These are phyloP conservation scores for Aeschynomene evenia DNA, from an alignment of 306 rosid species.

Conservation along the genomic window DNA sequence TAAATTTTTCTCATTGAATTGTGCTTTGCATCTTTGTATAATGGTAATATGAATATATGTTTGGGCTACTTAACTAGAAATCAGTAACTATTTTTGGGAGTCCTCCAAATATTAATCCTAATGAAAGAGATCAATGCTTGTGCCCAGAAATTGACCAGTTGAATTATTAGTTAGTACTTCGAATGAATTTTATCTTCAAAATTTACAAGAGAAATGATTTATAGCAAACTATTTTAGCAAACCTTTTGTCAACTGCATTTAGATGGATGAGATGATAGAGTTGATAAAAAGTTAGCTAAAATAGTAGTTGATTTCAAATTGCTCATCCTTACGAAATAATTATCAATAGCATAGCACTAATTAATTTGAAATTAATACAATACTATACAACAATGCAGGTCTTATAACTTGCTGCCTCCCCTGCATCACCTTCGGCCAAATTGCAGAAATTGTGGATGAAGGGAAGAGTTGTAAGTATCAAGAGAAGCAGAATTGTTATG, in stretches of 20 bases:
- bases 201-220: not conserved
- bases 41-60: not conserved
- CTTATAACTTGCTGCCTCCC: conserved; percentile 44
- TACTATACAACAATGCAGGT: no score
- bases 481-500: not conserved
- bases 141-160: not conserved
- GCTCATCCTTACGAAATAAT: no score
- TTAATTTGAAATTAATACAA: not conserved
- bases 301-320: no score
- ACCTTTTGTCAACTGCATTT: no score
- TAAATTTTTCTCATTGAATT: not conserved
- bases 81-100: not conserved
- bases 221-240: no score
- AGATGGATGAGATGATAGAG: no score
- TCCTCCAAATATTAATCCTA: not conserved
- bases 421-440: conserved; percentile 47
- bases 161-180: not conserved
- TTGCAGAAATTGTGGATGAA: conserved; percentile 48
- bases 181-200: not conserved
- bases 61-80: not conserved
- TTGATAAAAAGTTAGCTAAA: no score
- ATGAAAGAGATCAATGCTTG: not conserved
- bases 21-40: not conserved
- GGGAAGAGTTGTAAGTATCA: conserved; percentile 40
- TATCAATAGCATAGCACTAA: no score